A percentile compares a stretch with the other conserved stretches of the same genome.
phyloP scores from a whole-genome alignment of 805 yeast species.

The Yamadazyma scolyti region DNA sequence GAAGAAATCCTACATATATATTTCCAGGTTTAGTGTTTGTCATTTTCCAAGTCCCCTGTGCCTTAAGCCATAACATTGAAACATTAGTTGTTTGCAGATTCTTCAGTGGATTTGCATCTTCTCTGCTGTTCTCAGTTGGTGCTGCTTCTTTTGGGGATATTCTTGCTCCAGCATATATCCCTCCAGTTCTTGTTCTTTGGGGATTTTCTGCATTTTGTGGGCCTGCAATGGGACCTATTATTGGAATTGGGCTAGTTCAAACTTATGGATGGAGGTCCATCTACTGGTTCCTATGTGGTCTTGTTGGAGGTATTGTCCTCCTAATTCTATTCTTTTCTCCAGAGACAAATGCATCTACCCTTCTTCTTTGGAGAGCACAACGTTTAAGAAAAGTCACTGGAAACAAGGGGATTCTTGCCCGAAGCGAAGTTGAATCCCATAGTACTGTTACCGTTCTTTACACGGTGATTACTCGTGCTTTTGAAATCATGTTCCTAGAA shows the following conservation, averaged over 20 bases:
- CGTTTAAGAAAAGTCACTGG: constrained; percentile 50
- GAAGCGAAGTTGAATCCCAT: constrained; percentile 35
- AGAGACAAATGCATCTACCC: constrained; percentile 38
- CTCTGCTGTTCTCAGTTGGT: constrained; percentile 55
- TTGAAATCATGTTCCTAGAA: constrained; percentile 46
- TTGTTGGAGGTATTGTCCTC: constrained; percentile 4
- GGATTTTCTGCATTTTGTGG: constrained; percentile 54
- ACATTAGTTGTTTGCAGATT: constrained; percentile 50
- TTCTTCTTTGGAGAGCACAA: constrained; percentile 45
- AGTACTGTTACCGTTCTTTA: too few species aligned
- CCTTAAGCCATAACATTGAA: constrained; percentile 47
- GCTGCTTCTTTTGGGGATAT: constrained; percentile 55
- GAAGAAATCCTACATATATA: constrained; percentile 50
- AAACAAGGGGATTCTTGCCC: constrained; percentile 37
- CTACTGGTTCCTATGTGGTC: constrained; percentile 8
- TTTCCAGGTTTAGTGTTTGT: constrained; percentile 44
- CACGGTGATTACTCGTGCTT: too few species aligned
- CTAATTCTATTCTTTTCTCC: constrained; percentile 6
- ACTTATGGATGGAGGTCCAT: constrained; percentile 5
- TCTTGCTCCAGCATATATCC: constrained; percentile 35
- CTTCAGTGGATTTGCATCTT: constrained; percentile 50
- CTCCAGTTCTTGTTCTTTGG: constrained; percentile 49
- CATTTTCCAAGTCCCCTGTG: constrained; percentile 55
- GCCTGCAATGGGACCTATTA: constrained; percentile 50
- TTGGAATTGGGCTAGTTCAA: constrained; percentile 3